Evolutionary conservation across 768 basidiomycete species (phyloP).

Genomic region (Gloeostereum incarnatum): DNA sequence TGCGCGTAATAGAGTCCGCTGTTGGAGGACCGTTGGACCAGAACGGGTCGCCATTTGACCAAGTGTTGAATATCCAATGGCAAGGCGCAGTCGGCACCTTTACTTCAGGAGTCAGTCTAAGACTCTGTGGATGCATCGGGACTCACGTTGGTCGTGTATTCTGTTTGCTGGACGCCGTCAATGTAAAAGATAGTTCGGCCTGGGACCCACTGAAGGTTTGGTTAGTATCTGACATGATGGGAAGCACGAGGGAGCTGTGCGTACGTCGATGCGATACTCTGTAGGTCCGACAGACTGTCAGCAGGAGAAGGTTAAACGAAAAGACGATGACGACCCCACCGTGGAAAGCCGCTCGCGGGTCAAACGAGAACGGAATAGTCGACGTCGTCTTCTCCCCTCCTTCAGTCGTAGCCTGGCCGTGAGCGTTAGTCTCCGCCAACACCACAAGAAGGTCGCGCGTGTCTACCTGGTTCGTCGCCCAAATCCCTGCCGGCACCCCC

Average conservation of each 20-base stretch:
- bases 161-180: slow-evolving; percentile 20
- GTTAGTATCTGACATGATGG: slow-evolving; percentile 1
- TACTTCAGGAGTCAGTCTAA: neutral
- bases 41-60: slow-evolving; percentile 23
- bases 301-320: neutral
- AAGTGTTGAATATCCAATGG: slow-evolving; percentile 24
- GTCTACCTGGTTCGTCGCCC: slow-evolving; percentile 24
- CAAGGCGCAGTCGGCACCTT: slow-evolving; percentile 21
- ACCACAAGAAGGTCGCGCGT: neutral
- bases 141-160: slow-evolving; percentile 20
- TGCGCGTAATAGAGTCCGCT: slow-evolving; percentile 22
- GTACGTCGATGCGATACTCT: slow-evolving; percentile 27
- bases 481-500: slow-evolving; percentile 22
- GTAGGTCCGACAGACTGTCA: neutral
- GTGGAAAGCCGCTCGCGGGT: slow-evolving; percentile 22
- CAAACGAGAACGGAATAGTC: slow-evolving; percentile 20
- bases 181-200: slow-evolving; percentile 23
- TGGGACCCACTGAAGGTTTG: slow-evolving; percentile 17
- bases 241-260: too few species aligned
- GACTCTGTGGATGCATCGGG: too few species aligned
- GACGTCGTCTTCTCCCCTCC: too few species aligned
- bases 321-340: slow-evolving; percentile 12
- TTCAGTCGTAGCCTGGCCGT: too few species aligned
- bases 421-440: too few species aligned
- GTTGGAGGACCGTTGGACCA: slow-evolving; percentile 28